Evolutionary conservation across 2,329 filamentous ascomycete species (phyloP), one percentile per base, ranked within the genome.

Genomic region (Pyrenophora teres): DNA sequence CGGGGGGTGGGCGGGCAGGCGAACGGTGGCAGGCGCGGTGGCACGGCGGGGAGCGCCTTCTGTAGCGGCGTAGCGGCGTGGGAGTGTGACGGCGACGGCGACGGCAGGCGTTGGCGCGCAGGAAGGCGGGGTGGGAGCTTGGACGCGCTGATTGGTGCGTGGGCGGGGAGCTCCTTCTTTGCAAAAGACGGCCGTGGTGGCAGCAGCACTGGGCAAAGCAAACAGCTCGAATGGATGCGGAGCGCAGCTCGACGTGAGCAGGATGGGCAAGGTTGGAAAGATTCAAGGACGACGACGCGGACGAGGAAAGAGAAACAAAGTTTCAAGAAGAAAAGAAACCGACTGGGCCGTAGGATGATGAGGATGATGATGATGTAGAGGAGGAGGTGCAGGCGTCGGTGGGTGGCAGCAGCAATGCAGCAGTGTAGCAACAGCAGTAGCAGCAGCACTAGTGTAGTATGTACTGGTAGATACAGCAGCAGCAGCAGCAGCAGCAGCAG

Each of bases 121-220:
- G 52, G 56, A 59, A 56, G 62, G 63, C 56, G 64, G 64, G 64
- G 60, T 56, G 56, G 52, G 50, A 46, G 59, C 49, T 43, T 45
- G 49, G 52, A 35, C 41, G 58, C 50, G 62, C 56, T 67, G 65
- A 68, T 68, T 68, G 67, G 64, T 45, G 40, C 59, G 44, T 36
- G 19, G 48, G 47, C 53, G 60, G 57, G 57, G 55, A 54, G 64
- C 49, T 64, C 58, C 53, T 62, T 56, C 56, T 52, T 46, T 40
- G n/a, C n/a, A n/a, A n/a, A n/a, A n/a, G n/a, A n/a, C n/a, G n/a
- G n/a, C n/a, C n/a, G n/a, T n/a, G n/a, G n/a, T n/a, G n/a, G n/a
- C n/a, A n/a, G n/a, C n/a, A n/a, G 41, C 46, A 48, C 3, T 19
- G 35, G 40, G 43, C 51, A 50, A 32, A 33, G 57, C 50, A 45